phyloP scores from a whole-genome alignment of 2,329 filamentous ascomycete genomes.

The Colletotrichum gigasporum region DNA sequence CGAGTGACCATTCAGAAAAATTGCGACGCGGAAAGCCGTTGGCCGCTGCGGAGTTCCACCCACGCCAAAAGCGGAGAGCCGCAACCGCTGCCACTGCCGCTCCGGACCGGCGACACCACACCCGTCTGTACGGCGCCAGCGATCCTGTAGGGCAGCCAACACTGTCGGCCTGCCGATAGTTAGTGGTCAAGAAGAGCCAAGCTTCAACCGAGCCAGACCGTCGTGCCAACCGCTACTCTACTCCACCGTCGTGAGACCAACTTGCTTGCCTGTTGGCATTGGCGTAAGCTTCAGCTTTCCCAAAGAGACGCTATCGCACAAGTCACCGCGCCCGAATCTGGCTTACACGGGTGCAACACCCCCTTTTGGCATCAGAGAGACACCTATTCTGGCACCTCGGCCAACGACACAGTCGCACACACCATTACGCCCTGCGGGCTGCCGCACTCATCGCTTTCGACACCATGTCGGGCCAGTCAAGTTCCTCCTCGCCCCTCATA shows the following conservation, averaged over 20 bases:
- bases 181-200: neutral
- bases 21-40: constrained; percentile 24
- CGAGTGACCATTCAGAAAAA: constrained; percentile 3
- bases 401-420: neutral
- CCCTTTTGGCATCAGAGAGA: neutral
- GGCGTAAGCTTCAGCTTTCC: neutral
- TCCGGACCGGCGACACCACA: constrained; percentile 21
- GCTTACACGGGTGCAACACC: neutral
- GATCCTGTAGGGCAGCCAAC: neutral
- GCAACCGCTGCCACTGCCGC: constrained; percentile 19
- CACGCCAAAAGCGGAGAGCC: constrained; percentile 27
- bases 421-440: constrained; percentile 6
- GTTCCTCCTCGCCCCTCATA: constrained; percentile 29
- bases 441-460: neutral
- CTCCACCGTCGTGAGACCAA: neutral
- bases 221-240: neutral
- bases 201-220: neutral
- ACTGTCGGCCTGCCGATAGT: neutral
- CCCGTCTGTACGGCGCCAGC: constrained; percentile 6
- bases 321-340: neutral
- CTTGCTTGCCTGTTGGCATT: neutral
- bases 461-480: constrained; percentile 31
- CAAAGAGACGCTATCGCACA: neutral
- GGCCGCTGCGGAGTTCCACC: constrained; percentile 35
- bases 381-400: neutral